phyloP scores from a whole-genome alignment of 2,329 filamentous ascomycete species.

The Dendryphion nanum region DNA sequence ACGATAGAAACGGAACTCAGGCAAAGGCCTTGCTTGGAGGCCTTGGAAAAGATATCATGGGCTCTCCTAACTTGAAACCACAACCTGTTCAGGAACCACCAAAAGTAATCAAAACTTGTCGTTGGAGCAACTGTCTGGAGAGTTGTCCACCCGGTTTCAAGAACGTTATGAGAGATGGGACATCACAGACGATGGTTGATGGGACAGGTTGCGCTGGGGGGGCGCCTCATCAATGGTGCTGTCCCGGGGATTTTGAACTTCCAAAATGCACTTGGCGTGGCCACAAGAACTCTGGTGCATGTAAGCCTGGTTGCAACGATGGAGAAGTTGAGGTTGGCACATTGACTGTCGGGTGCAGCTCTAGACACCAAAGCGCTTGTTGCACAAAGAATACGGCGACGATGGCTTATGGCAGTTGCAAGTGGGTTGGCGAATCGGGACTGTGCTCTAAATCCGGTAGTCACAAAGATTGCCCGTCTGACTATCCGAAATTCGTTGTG shows the following conservation, averaged over 20 bases:
- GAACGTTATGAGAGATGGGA: background rate
- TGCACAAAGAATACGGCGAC: background rate
- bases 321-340: background rate
- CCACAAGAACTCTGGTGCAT: background rate
- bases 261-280: background rate
- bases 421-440: background rate
- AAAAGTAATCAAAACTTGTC: background rate
- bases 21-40: background rate
- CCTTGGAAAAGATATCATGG: background rate
- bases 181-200: background rate
- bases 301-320: background rate
- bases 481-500: background rate
- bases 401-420: background rate
- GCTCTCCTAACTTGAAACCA: background rate
- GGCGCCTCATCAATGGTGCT: background rate
- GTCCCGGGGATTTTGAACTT: background rate
- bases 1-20: slow-evolving; percentile 1
- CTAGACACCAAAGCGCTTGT: slow-evolving; percentile 1
- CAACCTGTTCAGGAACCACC: background rate
- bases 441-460: background rate
- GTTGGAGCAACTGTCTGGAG: background rate
- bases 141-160: background rate
- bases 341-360: background rate
- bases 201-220: background rate
- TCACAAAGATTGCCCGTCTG: background rate